Conservation (phyloP, 2,329 filamentous ascomycete genomes). For the Hypoxylon sp. region DNA sequence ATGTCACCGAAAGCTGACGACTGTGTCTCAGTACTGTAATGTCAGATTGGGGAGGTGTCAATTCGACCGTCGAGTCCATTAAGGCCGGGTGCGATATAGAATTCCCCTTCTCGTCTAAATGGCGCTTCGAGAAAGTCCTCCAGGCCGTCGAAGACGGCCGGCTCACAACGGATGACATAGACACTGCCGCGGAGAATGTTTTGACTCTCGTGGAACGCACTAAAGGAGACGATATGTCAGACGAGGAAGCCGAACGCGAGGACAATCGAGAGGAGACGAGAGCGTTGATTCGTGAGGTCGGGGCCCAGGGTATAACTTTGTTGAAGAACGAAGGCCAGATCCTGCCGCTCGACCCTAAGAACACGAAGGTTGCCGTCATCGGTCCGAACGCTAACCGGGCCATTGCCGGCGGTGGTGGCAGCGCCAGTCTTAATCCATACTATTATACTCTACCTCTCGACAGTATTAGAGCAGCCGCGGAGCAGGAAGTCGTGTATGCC, state of each 20-base stretch:
- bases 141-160: constrained; percentile 64
- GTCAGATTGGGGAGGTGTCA: constrained; percentile 71
- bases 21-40: constrained; percentile 62
- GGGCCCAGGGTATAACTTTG: constrained; percentile 72
- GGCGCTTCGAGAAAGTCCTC: constrained; percentile 70
- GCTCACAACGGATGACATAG: constrained; percentile 63
- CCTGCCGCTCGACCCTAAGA: constrained; percentile 69
- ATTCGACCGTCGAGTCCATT: constrained; percentile 68
- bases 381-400: constrained; percentile 76
- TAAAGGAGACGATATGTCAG: constrained; percentile 69
- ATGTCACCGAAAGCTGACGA: constrained; percentile 41
- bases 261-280: constrained; percentile 70
- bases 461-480: constrained; percentile 68
- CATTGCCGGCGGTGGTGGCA: constrained; percentile 76
- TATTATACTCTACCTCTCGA: constrained; percentile 75
- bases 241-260: constrained; percentile 69
- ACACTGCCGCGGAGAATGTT: constrained; percentile 71
- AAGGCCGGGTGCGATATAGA: constrained; percentile 70
- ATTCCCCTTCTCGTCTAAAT: constrained; percentile 68
- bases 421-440: constrained; percentile 76
- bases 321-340: constrained; percentile 72
- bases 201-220: constrained; percentile 72
- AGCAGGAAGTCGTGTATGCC: constrained; percentile 70
- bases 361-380: constrained; percentile 73
- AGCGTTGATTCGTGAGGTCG: constrained; percentile 70